Evolutionary conservation across 495 filamentous ascomycete genomes (phyloP).

Genomic region (Penicillium simplicissimum): DNA sequence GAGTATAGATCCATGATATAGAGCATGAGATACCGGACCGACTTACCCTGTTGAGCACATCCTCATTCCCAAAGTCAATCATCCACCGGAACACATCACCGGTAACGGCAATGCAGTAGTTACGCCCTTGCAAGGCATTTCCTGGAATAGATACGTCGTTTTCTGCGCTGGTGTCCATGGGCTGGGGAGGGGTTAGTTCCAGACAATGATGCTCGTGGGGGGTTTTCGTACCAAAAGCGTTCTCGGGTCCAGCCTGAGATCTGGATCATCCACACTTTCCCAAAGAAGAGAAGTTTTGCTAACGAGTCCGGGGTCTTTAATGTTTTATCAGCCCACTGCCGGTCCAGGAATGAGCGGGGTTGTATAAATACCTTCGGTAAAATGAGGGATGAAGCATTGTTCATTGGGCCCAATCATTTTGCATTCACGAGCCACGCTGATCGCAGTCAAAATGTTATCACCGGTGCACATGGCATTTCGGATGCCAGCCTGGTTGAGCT

Average conservation of each 20-base stretch:
- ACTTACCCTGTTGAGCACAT: conserved; percentile 67
- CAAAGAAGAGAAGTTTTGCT: conserved; percentile 72
- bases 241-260: conserved; percentile 70
- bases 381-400: conserved; percentile 90
- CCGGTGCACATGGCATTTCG: conserved; percentile 96
- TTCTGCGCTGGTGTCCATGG: conserved; percentile 64
- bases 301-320: conserved; percentile 59
- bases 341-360: neutral
- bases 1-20: neutral
- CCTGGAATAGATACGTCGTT: conserved; percentile 82
- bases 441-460: conserved; percentile 96
- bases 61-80: conserved; percentile 80
- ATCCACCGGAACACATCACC: conserved; percentile 98
- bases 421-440: conserved; percentile 95
- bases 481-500: conserved; percentile 83
- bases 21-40: neutral
- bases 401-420: conserved; percentile 75
- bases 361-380: conserved; percentile 62
- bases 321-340: conserved; percentile 6
- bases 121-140: conserved; percentile 71
- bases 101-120: conserved; percentile 85
- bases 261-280: conserved; percentile 88
- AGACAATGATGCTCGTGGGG: neutral
- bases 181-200: conserved; percentile 51
- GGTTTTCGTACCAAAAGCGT: conserved; percentile 62